Evolutionary conservation across 192 early-diverging fungal species (phyloP), one percentile per base, ranked within the genome.

Genomic region (Blastocladiella britannica): DNA sequence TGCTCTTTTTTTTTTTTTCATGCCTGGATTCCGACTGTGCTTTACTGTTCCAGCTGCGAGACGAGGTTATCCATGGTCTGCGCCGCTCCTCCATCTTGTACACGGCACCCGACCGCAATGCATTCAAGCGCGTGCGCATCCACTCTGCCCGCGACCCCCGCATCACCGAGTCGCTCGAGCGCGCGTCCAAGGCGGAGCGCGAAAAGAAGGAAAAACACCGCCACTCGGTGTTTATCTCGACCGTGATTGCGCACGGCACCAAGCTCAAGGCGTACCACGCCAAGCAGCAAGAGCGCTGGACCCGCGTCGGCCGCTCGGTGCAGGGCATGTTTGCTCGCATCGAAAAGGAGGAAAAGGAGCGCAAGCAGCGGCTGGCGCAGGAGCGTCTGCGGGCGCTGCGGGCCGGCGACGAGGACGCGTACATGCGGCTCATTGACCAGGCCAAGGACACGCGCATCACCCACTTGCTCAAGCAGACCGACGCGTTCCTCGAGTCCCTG

Each of bases 361-460:
- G 87, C 53, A 70, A 75, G 25, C 83, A 89, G 66, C 77, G 84
- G 51, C 67, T 91, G 18, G 81, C 84, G 4, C 82, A 88, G 66
- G 95, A 98, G 74, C 89, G 95, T 89, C 72, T 98, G 26, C 79
- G 84, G 61, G 95, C 95, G 25, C 78, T 98, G 61, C 91, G 88
- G 74, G 87, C 82, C 53, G 89, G 94, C 73, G 91, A 98, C 70
- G 95, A 98, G 67, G 93, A 91, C 58, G 90, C 90, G 0, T 98
- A 98, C 66, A 71, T 95, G 64, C 86, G 88, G 64, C 77, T 98
- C 51, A 77, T 98, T 55, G 91, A 96, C 67, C 71, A 90, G 73
- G 85, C 85, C 37, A 98, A 98, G 71, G 90, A 98, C 67, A 95
- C 82, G 31, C 88, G 95, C 67, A 86, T 98, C 58, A 82, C 85